Evolutionary conservation across 2,329 filamentous ascomycete species (phyloP).

Genomic region (Lecanicillium sp.): DNA sequence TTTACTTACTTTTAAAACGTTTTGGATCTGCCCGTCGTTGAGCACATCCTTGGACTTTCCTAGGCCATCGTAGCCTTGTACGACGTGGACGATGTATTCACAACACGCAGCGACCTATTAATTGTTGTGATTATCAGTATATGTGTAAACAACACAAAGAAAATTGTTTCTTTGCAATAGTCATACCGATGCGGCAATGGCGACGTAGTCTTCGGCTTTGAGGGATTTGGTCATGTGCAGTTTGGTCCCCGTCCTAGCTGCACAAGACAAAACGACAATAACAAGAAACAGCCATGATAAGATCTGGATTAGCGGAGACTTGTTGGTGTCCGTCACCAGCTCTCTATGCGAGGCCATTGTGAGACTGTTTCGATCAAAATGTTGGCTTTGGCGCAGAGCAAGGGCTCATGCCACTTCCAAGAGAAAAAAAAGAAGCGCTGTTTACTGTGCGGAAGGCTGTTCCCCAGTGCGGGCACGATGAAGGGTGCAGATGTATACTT

Average conservation of each 20-base stretch:
- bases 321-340: conserved; percentile 18
- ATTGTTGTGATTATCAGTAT: neutral
- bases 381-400: no score
- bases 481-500: no score
- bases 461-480: no score
- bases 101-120: neutral
- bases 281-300: conserved; percentile 21
- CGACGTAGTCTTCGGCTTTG: conserved; percentile 17
- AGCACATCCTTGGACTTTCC: conserved; percentile 14
- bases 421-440: no score
- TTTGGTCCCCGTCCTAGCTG: conserved; percentile 18
- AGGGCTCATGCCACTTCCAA: no score
- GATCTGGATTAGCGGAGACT: conserved; percentile 21
- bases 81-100: conserved; percentile 14
- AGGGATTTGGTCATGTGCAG: conserved; percentile 20
- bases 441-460: no score
- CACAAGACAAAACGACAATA: conserved; percentile 16
- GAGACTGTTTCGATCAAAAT: neutral
- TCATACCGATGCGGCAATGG: conserved; percentile 17
- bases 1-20: conserved; percentile 18
- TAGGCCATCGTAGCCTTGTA: conserved; percentile 15
- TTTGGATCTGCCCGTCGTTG: conserved; percentile 8
- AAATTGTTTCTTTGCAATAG: no score
- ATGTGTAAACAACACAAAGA: no score
- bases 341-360: conserved; percentile 4